phyloP scores from a whole-genome alignment of 306 rosid species.

The Prunus padus region DNA sequence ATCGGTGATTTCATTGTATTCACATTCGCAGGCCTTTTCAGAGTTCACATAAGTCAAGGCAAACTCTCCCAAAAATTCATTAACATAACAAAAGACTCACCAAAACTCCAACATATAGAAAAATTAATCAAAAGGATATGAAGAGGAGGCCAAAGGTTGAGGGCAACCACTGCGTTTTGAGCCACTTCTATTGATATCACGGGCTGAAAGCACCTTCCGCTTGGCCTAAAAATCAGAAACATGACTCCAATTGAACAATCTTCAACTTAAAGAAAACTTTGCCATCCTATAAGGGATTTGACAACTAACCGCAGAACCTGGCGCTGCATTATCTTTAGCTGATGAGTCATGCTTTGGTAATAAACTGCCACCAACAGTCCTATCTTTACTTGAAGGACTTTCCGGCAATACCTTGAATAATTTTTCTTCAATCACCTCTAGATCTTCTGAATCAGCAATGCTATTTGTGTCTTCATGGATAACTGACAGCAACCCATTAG shows the following conservation, averaged over 20 bases:
- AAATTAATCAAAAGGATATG: constrained; percentile 64
- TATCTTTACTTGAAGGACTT: constrained; percentile 21
- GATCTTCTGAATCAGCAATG: constrained; percentile 27
- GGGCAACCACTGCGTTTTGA: constrained; percentile 71
- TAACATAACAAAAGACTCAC: constrained; percentile 16
- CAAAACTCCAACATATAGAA: background rate
- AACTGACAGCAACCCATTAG: constrained; percentile 37
- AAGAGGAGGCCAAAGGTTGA: constrained; percentile 52
- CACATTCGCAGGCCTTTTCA: constrained; percentile 49
- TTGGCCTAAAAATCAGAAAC: constrained; percentile 45
- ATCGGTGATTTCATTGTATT: constrained; percentile 35
- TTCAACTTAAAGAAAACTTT: background rate
- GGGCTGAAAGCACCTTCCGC: constrained; percentile 57
- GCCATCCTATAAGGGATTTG: background rate
- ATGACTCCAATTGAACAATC: background rate
- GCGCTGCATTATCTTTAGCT: constrained; percentile 32
- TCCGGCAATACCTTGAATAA: constrained; percentile 41
- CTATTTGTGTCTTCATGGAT: constrained; percentile 52
- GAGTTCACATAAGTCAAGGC: constrained; percentile 63
- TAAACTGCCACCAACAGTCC: constrained; percentile 32
- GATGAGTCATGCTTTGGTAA: constrained; percentile 42
- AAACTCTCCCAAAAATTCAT: constrained; percentile 22
- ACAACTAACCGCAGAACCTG: constrained; percentile 48
- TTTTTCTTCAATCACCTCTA: constrained; percentile 49
- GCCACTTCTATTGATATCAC: constrained; percentile 48